Evolutionary conservation across 1,139 yeast genomes (phyloP).

Genomic region (Sporopachydermia cereana): DNA sequence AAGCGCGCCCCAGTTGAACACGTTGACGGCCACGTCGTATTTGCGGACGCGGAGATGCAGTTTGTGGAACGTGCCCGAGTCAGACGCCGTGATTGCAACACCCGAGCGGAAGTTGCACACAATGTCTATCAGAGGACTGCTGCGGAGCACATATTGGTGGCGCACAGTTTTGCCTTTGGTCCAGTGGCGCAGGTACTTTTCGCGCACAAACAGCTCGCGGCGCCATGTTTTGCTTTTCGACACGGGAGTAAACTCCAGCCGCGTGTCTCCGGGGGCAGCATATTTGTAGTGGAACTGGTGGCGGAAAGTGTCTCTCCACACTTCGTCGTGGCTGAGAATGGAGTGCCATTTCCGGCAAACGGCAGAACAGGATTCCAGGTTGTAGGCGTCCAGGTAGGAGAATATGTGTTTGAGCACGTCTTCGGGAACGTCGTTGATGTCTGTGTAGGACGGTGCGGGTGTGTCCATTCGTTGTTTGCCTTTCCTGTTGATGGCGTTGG

Average conservation of each 20-base stretch:
- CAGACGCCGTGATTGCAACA: not conserved
- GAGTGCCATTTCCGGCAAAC: conserved; percentile 24
- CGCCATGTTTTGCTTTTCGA: not conserved
- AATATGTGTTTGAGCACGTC: conserved; percentile 27
- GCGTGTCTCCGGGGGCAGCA: not conserved
- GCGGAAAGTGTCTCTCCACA: conserved; percentile 18
- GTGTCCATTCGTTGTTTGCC: not conserved
- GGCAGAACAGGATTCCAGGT: conserved; percentile 20
- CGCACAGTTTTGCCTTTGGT: conserved; percentile 1
- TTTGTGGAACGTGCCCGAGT: not conserved
- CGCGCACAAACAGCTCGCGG: not conserved
- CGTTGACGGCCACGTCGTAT: conserved; percentile 1
- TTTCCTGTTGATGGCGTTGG: too few relatives aligned
- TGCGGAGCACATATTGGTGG: not conserved
- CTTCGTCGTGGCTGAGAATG: conserved; percentile 20
- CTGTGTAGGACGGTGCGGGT: not conserved
- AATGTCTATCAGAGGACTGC: not conserved
- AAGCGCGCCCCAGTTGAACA: not conserved
- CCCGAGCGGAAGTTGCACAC: not conserved
- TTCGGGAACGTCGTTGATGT: conserved; percentile 17
- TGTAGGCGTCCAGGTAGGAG: conserved; percentile 18
- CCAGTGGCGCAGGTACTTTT: not conserved
- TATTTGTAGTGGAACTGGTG: not conserved
- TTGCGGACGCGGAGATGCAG: conserved; percentile 5
- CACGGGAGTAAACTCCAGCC: not conserved